Evolutionary conservation across 2,329 filamentous ascomycete species (phyloP).

Genomic region (Alternaria atra): DNA sequence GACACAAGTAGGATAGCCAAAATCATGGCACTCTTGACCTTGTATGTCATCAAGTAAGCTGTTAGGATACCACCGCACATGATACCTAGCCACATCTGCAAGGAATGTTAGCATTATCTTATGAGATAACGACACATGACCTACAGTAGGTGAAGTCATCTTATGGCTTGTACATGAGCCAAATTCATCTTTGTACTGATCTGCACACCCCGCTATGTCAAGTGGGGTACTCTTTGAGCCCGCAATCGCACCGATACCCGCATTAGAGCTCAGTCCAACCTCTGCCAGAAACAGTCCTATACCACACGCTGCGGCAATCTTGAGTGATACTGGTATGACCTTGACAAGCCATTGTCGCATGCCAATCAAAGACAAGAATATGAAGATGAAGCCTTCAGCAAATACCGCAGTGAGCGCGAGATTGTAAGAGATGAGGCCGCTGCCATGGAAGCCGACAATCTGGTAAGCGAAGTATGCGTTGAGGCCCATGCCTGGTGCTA

Average conservation of each 20-base stretch:
- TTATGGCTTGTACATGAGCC: slow-evolving; percentile 73
- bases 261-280: slow-evolving; percentile 78
- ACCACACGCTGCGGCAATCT: slow-evolving; percentile 84
- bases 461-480: slow-evolving; percentile 90
- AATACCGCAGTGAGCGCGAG: slow-evolving; percentile 87
- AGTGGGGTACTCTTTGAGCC: slow-evolving; percentile 71
- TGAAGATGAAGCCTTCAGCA: slow-evolving; percentile 86
- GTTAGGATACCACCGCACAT: slow-evolving; percentile 85
- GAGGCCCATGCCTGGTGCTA: slow-evolving; percentile 59
- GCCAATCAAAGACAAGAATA: slow-evolving; percentile 79
- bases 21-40: slow-evolving; percentile 86
- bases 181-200: slow-evolving; percentile 56
- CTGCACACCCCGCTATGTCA: slow-evolving; percentile 77
- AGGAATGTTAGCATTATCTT: slow-evolving; percentile 13
- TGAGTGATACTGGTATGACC: slow-evolving; percentile 82
- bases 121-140: slow-evolving; percentile 14
- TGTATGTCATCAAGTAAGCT: slow-evolving; percentile 81
- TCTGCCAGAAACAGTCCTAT: slow-evolving; percentile 84
- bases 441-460: slow-evolving; percentile 79
- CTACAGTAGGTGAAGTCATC: slow-evolving; percentile 77
- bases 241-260: slow-evolving; percentile 81
- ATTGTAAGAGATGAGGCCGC: slow-evolving; percentile 74
- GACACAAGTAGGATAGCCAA: slow-evolving; percentile 82
- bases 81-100: slow-evolving; percentile 81
- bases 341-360: slow-evolving; percentile 89